phyloP scores from a whole-genome alignment of 1,284 basidiomycete species.

The Cryptococcus sp. region DNA sequence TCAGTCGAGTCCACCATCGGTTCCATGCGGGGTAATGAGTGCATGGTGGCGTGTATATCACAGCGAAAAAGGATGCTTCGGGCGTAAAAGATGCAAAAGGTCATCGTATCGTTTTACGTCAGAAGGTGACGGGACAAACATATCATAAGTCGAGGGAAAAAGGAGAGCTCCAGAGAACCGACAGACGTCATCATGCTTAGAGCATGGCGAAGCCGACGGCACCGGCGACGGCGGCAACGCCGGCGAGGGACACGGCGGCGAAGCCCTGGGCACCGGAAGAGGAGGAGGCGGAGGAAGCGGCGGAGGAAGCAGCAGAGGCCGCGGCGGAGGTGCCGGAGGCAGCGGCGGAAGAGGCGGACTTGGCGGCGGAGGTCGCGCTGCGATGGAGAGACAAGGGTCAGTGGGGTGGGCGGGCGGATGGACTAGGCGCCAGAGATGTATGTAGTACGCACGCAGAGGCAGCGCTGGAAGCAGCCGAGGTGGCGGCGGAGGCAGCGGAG shows the following conservation, averaged over 20 bases:
- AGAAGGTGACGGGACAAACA: too few relatives aligned
- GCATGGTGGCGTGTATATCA: too few relatives aligned
- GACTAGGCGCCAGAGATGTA: too few relatives aligned
- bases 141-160: too few relatives aligned
- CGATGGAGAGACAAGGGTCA: neutral
- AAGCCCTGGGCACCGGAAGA: constrained; percentile 1
- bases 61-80: too few relatives aligned
- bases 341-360: constrained; percentile 14
- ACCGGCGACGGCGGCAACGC: constrained; percentile 24
- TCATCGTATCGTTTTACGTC: too few relatives aligned
- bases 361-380: constrained; percentile 3
- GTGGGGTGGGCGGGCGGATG: neutral
- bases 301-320: constrained; percentile 9
- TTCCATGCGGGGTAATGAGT: neutral
- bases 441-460: constrained; percentile 10
- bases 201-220: constrained; percentile 27
- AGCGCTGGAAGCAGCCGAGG: constrained; percentile 9
- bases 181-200: constrained; percentile 16
- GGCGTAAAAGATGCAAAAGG: neutral
- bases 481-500: constrained; percentile 9
- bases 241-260: constrained; percentile 7
- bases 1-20: neutral
- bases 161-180: neutral
- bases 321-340: constrained; percentile 9
- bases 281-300: constrained; percentile 6